phyloP scores from a whole-genome alignment of 2,329 filamentous ascomycete genomes.

The Stemphylium beticola region DNA sequence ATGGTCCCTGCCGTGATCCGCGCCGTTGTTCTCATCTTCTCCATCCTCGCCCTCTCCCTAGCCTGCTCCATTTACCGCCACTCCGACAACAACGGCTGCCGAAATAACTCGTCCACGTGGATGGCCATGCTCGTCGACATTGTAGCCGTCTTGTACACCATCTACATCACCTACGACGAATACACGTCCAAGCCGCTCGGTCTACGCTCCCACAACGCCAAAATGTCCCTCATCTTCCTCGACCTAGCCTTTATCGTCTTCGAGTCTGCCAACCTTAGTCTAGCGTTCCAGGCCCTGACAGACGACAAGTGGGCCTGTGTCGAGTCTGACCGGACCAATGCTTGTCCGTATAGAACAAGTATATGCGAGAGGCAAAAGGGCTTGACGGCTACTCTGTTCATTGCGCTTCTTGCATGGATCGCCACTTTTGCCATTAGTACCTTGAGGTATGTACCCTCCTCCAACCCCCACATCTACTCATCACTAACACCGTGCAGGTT shows the following conservation, averaged over 20 bases:
- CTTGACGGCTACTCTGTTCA: conserved; percentile 76
- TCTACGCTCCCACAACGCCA: conserved; percentile 79
- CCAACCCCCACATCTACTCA: background rate
- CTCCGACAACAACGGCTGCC: conserved; percentile 48
- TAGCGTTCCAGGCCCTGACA: conserved; percentile 84
- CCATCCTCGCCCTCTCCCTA: conserved; percentile 76
- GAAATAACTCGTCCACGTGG: conserved; percentile 68
- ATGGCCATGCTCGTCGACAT: conserved; percentile 91
- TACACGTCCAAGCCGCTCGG: conserved; percentile 94
- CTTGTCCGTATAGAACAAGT: conserved; percentile 40
- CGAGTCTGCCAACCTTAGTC: conserved; percentile 87
- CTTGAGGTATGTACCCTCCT: conserved; percentile 35
- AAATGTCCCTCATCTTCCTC: conserved; percentile 86
- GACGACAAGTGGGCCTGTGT: conserved; percentile 63
- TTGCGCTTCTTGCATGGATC: conserved; percentile 88
- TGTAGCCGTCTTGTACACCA: conserved; percentile 85
- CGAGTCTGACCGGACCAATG: conserved; percentile 13
- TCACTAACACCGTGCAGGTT: conserved; percentile 26
- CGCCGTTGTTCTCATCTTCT: conserved; percentile 81
- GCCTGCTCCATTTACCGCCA: conserved; percentile 73
- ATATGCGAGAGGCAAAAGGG: conserved; percentile 72
- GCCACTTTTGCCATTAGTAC: conserved; percentile 84
- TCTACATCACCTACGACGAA: conserved; percentile 96
- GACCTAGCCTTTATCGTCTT: conserved; percentile 98
- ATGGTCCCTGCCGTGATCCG: conserved; percentile 87